phyloP scores from a whole-genome alignment of 768 basidiomycete genomes.

The Strobilomyces dryophilus region DNA sequence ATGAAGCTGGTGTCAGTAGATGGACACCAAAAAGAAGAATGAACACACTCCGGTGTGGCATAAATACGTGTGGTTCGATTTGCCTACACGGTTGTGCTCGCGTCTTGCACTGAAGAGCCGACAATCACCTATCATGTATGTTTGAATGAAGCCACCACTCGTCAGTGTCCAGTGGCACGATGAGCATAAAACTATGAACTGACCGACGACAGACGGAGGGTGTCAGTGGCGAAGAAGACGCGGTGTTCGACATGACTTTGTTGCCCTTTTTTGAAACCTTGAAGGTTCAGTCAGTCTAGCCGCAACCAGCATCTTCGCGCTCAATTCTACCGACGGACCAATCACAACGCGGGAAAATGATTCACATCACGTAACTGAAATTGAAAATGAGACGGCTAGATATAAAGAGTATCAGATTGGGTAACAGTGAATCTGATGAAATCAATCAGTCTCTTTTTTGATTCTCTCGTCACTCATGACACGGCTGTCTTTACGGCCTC shows the following conservation, averaged over 20 bases:
- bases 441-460: constrained; percentile 11
- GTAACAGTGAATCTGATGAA: constrained; percentile 8
- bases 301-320: not conserved
- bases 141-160: not conserved
- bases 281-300: too few species aligned
- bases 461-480: constrained; percentile 17
- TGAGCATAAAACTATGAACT: not conserved
- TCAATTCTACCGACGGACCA: constrained; percentile 12
- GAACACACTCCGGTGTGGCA: constrained; percentile 10
- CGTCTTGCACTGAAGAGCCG: constrained; percentile 6
- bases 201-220: constrained; percentile 6
- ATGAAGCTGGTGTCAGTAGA: constrained; percentile 1
- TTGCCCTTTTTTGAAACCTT: constrained; percentile 14
- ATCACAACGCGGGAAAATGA: constrained; percentile 13
- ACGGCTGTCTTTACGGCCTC: constrained; percentile 18
- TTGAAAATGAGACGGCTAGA: constrained; percentile 27
- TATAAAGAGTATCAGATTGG: constrained; percentile 15
- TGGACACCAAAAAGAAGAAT: constrained; percentile 10
- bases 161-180: constrained; percentile 1
- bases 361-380: constrained; percentile 24
- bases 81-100: not conserved
- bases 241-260: constrained; percentile 6
- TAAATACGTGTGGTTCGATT: constrained; percentile 12
- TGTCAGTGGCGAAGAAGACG: not conserved
- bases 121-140: constrained; percentile 3